Base-by-base conservation (phyloP, 2,329 filamentous ascomycete genomes). In the Trichoderma atroviride region DNA sequence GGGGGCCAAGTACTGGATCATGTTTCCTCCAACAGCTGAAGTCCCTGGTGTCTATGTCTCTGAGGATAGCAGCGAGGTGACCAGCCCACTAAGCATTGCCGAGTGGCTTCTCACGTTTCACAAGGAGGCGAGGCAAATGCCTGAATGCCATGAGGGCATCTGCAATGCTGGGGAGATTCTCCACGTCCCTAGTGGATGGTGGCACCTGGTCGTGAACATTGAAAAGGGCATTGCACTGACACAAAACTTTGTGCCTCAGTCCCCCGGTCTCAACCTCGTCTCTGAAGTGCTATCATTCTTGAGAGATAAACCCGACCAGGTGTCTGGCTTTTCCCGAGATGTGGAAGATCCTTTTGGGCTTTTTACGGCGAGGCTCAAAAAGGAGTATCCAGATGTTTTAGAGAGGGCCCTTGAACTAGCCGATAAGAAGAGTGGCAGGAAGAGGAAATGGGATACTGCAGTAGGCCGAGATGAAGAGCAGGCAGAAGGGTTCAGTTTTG, bases 1-100 rank as follows among this genome's bases (percentile, higher is more conserved):
- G 70, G 96, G 95, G 5, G 88, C 91, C 40, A 98, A 98, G 78
- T 98, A 98, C 83, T 98, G 96, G 95, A 95, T 98, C 79, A 96
- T 98, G 93, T 98, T 98, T 76, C 94, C 93, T 0, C 91, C 92
- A 0, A 88, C 88, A 0, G 87, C 89, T 0, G 85, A 89, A 4
- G 94, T 96, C 7, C 95, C 95, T 0, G 95, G 95, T 4, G 94
- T 98, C 47, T 97, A 91, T 74, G 92, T 97, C 53, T 96, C 92
- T 5, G 86, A 89, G 50, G 96, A 98, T 77, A 91, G 93, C 77
- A 94, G 92, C 76, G 95, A 98, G 80, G 94, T 98, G 62, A 98
- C 95, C 0, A 94, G 91, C 65, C 96, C 95, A 1, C 86, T 98
- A 13, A 97, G 93, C 80, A 97, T 98, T 74, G 93, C 94, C n/a